Percentiles rank a stretch among this genome's conserved stretches.
phyloP scores from a whole-genome alignment of 1,284 basidiomycete genomes.

The Microbotryum scabiosae region DNA sequence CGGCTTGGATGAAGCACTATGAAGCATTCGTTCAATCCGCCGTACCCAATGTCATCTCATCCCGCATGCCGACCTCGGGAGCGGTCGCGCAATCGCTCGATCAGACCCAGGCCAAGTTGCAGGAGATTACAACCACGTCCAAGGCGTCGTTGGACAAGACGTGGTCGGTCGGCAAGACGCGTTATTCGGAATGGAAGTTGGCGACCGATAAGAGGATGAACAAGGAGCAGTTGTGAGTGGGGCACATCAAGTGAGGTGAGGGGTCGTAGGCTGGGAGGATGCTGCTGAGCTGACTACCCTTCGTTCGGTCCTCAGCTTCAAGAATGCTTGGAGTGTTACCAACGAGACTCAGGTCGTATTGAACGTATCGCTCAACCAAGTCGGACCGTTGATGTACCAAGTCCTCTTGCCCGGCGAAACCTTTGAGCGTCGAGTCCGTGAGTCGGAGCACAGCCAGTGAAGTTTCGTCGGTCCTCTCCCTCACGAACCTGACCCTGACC shows the following conservation, averaged over 20 bases:
- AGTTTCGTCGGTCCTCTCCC: background rate
- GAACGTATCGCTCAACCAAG: slow-evolving; percentile 27
- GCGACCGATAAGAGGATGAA: background rate
- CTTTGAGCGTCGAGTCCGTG: slow-evolving; percentile 26
- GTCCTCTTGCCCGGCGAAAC: slow-evolving; percentile 20
- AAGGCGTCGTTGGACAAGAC: background rate
- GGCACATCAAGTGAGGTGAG: background rate
- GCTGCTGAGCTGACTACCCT: background rate
- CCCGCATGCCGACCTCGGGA: background rate
- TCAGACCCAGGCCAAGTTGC: slow-evolving; percentile 6
- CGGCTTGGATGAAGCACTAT: slow-evolving; percentile 14
- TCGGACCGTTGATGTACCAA: slow-evolving; percentile 24
- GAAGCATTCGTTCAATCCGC: slow-evolving; percentile 2
- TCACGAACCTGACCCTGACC: background rate
- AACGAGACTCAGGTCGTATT: slow-evolving; percentile 25
- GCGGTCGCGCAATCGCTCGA: background rate
- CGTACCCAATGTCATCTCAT: background rate
- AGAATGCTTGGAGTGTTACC: slow-evolving; percentile 12
- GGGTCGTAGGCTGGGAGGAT: background rate
- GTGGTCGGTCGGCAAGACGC: background rate
- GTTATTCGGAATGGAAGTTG: background rate
- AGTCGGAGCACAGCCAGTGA: background rate
- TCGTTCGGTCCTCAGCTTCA: background rate
- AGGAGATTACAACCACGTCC: background rate
- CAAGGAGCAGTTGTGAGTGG: background rate